Percentiles rank a stretch among this genome's conserved stretches.
These are phyloP conservation scores for Miamiensis avidus DNA, from an alignment of 169 alveolate species.

Conservation along the genomic window DNA sequence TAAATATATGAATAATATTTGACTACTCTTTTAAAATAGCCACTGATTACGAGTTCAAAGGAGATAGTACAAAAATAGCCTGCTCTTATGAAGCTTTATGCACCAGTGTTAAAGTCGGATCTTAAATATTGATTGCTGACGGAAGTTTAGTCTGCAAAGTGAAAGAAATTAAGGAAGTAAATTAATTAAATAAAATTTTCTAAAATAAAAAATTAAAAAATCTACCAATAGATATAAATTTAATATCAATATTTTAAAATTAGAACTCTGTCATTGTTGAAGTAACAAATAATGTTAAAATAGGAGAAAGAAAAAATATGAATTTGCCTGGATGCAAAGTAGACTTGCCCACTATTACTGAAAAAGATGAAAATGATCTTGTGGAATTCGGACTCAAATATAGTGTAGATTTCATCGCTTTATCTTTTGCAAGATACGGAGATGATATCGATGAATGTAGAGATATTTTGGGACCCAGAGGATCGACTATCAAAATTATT, in stretches of 20 bases:
- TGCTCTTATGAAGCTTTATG: slow-evolving; percentile 94
- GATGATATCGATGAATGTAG: slow-evolving; percentile 85
- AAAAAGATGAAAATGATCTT: slow-evolving; percentile 96
- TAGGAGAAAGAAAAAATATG: slow-evolving; percentile 98
- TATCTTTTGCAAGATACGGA: slow-evolving; percentile 73
- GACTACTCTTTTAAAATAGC: slow-evolving; percentile 21
- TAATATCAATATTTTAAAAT: not conserved
- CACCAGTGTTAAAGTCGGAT: slow-evolving; percentile 93
- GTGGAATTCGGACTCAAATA: slow-evolving; percentile 96
- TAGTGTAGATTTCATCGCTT: slow-evolving; percentile 95
- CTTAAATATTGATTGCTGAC: slow-evolving; percentile 96
- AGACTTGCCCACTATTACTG: slow-evolving; percentile 97
- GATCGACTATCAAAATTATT: slow-evolving; percentile 95
- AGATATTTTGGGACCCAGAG: slow-evolving; percentile 89
- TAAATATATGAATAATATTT: no score
- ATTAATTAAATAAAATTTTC: not conserved
- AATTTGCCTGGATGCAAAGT: slow-evolving; percentile 98
- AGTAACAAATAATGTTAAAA: slow-evolving; percentile 91
- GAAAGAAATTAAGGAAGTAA: slow-evolving; percentile 82
- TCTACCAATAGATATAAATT: not conserved
- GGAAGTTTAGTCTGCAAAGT: slow-evolving; percentile 95
- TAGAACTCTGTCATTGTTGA: slow-evolving; percentile 77
- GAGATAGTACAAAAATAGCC: slow-evolving; percentile 92
- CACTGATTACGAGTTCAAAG: slow-evolving; percentile 93
- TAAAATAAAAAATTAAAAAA: not conserved